These are phyloP conservation scores for Starmera stellimalicola DNA, from an alignment of 1,139 yeast genomes.

Conservation along the genomic window DNA sequence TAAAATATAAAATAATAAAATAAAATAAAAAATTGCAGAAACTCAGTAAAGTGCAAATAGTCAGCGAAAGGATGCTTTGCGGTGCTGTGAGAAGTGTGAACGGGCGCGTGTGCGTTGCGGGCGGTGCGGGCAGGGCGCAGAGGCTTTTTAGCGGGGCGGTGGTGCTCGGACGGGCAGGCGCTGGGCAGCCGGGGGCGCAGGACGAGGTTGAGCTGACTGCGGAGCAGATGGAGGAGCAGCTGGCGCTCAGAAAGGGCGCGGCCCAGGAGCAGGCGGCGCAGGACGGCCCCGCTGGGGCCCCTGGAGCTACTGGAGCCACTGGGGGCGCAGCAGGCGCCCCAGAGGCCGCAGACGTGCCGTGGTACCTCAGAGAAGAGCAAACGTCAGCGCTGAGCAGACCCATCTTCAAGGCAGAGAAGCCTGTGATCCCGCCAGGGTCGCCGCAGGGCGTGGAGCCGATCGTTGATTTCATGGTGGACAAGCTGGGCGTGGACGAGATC, in stretches of 20 bases:
- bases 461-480: conserved; percentile 38
- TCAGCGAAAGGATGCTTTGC: no score
- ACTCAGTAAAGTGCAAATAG: no score
- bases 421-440: conserved; percentile 43
- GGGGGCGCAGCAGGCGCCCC: conserved; percentile 9
- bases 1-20: no score
- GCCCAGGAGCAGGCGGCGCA: not conserved
- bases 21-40: no score
- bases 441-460: conserved; percentile 43
- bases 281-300: not conserved
- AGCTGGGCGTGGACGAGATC: conserved; percentile 59
- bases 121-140: no score
- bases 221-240: not conserved
- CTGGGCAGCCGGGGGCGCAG: no score
- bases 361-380: conserved; percentile 51
- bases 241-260: not conserved
- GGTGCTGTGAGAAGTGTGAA: no score
- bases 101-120: no score
- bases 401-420: conserved; percentile 27
- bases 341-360: conserved; percentile 32
- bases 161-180: no score
- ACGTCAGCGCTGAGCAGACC: conserved; percentile 30
- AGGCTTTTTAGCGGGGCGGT: no score
- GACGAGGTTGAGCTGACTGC: not conserved
- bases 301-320: conserved; percentile 2